Percentiles rank a stretch among this genome's conserved stretches.
These are phyloP conservation scores for Epichloe glyceriae DNA, from an alignment of 2,329 filamentous ascomycete species.

Conservation along the genomic window DNA sequence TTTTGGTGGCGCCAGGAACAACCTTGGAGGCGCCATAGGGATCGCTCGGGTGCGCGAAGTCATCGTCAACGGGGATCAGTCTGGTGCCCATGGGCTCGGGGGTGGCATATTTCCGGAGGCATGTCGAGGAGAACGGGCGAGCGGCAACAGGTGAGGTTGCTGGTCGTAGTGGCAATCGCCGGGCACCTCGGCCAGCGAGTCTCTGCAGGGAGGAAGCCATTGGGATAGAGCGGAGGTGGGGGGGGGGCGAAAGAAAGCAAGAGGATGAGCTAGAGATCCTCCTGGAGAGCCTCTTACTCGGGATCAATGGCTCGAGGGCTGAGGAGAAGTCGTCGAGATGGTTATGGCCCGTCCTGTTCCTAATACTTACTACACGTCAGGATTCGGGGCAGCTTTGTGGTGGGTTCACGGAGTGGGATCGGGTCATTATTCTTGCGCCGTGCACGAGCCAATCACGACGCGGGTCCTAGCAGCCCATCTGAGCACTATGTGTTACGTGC, in stretches of 20 bases:
- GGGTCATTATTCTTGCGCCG: slow-evolving; percentile 8
- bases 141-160: slow-evolving; percentile 22
- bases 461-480: no score
- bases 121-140: slow-evolving; percentile 54
- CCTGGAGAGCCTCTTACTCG: slow-evolving; percentile 22
- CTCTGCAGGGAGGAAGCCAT: slow-evolving; percentile 60
- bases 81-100: slow-evolving; percentile 40
- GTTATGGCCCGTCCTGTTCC: slow-evolving; percentile 1
- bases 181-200: slow-evolving; percentile 58
- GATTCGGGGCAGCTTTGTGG: slow-evolving; percentile 19
- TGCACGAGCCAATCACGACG: no score
- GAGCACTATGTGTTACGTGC: no score
- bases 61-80: slow-evolving; percentile 50
- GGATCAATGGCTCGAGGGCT: slow-evolving; percentile 22
- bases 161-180: slow-evolving; percentile 48
- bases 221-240: slow-evolving; percentile 14
- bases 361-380: slow-evolving; percentile 9
- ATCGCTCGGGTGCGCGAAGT: slow-evolving; percentile 43
- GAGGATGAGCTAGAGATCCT: slow-evolving; percentile 16
- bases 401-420: slow-evolving; percentile 15
- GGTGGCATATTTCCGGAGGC: slow-evolving; percentile 49
- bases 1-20: slow-evolving; percentile 29
- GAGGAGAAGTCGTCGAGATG: slow-evolving; percentile 10
- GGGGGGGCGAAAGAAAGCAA: slow-evolving; percentile 18
- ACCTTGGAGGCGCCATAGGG: slow-evolving; percentile 33